Conservation (phyloP, 2,329 filamentous ascomycete genomes). For the Rutstroemia sp. region DNA sequence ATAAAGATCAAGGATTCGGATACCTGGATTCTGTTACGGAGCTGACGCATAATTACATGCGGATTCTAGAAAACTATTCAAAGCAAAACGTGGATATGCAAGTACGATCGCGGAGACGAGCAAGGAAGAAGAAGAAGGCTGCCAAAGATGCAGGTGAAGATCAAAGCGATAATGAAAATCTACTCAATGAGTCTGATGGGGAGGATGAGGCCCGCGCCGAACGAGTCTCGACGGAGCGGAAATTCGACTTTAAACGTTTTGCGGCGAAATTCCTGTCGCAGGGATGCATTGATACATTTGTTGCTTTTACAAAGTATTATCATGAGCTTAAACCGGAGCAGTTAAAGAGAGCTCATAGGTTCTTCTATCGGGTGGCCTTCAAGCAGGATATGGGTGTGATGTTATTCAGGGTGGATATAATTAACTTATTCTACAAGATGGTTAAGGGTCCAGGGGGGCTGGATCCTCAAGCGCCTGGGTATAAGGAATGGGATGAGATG, state of each 20-base stretch:
- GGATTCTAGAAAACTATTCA: constrained; percentile 86
- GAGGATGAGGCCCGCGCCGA: constrained; percentile 70
- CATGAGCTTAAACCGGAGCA: constrained; percentile 71
- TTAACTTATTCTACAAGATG: constrained; percentile 82
- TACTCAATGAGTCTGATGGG: constrained; percentile 59
- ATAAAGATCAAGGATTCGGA: constrained; percentile 88
- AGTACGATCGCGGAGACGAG: constrained; percentile 71
- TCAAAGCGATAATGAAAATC: constrained; percentile 38
- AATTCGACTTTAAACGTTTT: constrained; percentile 89
- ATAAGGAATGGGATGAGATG: constrained; percentile 86
- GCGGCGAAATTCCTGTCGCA: constrained; percentile 75
- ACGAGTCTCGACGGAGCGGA: constrained; percentile 69
- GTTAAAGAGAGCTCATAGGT: constrained; percentile 85
- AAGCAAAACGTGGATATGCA: constrained; percentile 94
- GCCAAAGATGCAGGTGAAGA: constrained; percentile 38
- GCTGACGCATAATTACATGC: constrained; percentile 81
- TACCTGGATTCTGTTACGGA: constrained; percentile 92
- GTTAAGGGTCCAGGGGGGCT: constrained; percentile 80
- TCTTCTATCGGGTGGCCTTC: constrained; percentile 89
- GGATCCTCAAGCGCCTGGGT: constrained; percentile 57
- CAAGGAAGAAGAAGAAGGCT: constrained; percentile 65
- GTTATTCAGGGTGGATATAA: constrained; percentile 84
- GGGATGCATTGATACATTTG: constrained; percentile 80
- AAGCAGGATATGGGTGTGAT: constrained; percentile 88
- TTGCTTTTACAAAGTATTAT: constrained; percentile 73